These are phyloP conservation scores for Penicillium antarcticum DNA, from an alignment of 495 filamentous ascomycete species.

Conservation along the genomic window DNA sequence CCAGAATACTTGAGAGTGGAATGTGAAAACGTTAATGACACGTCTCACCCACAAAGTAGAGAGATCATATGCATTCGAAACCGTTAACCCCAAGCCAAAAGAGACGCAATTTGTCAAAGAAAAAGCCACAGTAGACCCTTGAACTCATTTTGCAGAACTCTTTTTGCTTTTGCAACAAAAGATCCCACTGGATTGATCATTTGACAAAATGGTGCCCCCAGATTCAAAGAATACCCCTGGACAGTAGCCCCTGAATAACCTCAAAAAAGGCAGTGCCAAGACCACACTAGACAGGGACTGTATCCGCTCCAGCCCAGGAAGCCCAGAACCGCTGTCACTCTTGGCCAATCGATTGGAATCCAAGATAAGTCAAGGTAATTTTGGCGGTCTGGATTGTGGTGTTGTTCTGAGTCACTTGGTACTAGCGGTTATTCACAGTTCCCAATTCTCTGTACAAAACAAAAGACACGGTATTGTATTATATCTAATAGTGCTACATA, in stretches of 20 bases:
- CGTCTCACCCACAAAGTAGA: background rate
- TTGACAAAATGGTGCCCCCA: too few relatives aligned
- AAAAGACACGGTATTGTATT: too few relatives aligned
- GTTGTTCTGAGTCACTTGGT: background rate
- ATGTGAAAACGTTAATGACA: background rate
- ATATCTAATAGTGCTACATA: too few relatives aligned
- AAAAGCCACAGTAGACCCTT: background rate
- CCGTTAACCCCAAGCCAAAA: too few relatives aligned
- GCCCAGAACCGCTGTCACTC: conserved; percentile 19
- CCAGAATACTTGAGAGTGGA: conserved; percentile 1
- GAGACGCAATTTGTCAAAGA: background rate
- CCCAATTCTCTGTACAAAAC: too few relatives aligned
- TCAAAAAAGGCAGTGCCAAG: conserved; percentile 20
- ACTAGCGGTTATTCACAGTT: too few relatives aligned
- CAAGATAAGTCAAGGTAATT: background rate
- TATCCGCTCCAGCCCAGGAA: background rate
- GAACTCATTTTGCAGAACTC: background rate
- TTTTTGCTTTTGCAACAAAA: too few relatives aligned
- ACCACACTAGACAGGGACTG: background rate
- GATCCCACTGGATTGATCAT: too few relatives aligned
- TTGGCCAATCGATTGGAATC: conserved; percentile 7
- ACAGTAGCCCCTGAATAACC: conserved; percentile 17
- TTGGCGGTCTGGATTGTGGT: conserved; percentile 3
- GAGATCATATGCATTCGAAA: background rate
- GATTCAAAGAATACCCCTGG: background rate